phyloP scores from a whole-genome alignment of 2,329 filamentous ascomycete genomes.

The Neocatenulostroma microsporum region DNA sequence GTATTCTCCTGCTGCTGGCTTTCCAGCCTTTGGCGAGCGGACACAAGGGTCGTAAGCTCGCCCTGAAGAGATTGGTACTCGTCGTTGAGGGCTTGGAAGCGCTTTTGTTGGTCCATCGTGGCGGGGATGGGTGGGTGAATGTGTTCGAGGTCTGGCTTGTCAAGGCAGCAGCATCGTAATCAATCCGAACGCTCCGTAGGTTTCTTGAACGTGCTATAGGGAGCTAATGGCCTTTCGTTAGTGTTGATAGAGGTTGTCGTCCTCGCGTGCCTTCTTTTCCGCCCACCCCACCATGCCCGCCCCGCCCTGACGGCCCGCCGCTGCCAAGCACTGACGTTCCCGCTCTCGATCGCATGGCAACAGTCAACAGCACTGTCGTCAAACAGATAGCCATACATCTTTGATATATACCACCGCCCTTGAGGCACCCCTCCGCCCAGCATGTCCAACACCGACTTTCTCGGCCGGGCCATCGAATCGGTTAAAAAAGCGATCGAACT shows the following conservation, averaged over 20 bases:
- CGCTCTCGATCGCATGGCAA: neutral
- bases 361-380: neutral
- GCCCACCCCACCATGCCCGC: slow-evolving; percentile 4
- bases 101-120: slow-evolving; percentile 49
- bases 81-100: slow-evolving; percentile 75
- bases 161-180: no score
- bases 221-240: neutral
- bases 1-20: slow-evolving; percentile 90
- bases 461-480: slow-evolving; percentile 90
- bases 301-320: slow-evolving; percentile 1
- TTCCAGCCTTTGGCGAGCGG: slow-evolving; percentile 82
- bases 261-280: neutral
- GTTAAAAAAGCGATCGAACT: slow-evolving; percentile 97
- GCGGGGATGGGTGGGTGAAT: neutral
- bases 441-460: slow-evolving; percentile 96
- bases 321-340: neutral
- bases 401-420: no score
- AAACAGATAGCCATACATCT: no score
- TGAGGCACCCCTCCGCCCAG: slow-evolving; percentile 4
- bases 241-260: neutral
- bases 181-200: no score
- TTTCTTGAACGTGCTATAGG: neutral
- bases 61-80: slow-evolving; percentile 81
- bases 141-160: no score
- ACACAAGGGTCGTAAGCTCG: slow-evolving; percentile 69